Base-by-base conservation (phyloP, 495 filamentous ascomycete genomes). In the Tuber brumale region DNA sequence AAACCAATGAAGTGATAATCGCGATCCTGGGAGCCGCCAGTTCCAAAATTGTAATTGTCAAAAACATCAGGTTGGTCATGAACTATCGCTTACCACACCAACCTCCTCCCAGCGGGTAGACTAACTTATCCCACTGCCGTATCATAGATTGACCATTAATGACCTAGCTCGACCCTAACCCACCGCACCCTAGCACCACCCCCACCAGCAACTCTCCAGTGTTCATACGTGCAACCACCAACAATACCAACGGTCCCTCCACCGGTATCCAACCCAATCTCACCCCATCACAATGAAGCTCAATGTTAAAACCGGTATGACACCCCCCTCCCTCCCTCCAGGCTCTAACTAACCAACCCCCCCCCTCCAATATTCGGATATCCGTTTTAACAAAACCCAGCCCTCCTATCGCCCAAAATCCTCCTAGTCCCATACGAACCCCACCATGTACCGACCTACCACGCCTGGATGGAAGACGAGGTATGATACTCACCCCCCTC, bases 381-480 rank as follows among this genome's bases (percentile, higher is more conserved):
- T 61, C 57, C 12, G 27, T 3, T n/a, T n/a, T 61, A 31, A 61
- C 12, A 61, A 61, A 61, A 14, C 57, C 10, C n/a, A 95, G 93
- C 91, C 37, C 82, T 96, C 72, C 89, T 89, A 10, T 92, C 91
- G 3, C 83, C 88, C 1, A 86, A 85, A 61, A 84, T 91, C 69
- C 86, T 95, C 31, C 87, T 97, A 44, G 93, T 97, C 61, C 94
- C 94, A 9, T 97, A 97, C 81, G 92, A 91, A 48, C 84, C 85
- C 74, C 90, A 89, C 84, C 94, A 97, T 85, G 94, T 97, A 46
- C 87, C 87, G 14, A 90, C 86, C 3, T 97, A 97, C 79, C 92
- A 97, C 78, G 85, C 88, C 81, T 97, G 94, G 94, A 97, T 97
- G 94, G 87, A 95, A 86, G 91, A 95, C 80, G 87, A 90, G 75